A percentile compares a stretch with the other conserved stretches of the same genome.
Conservation (phyloP, 805 yeast species). For the Wickerhamiella occidentalis region DNA sequence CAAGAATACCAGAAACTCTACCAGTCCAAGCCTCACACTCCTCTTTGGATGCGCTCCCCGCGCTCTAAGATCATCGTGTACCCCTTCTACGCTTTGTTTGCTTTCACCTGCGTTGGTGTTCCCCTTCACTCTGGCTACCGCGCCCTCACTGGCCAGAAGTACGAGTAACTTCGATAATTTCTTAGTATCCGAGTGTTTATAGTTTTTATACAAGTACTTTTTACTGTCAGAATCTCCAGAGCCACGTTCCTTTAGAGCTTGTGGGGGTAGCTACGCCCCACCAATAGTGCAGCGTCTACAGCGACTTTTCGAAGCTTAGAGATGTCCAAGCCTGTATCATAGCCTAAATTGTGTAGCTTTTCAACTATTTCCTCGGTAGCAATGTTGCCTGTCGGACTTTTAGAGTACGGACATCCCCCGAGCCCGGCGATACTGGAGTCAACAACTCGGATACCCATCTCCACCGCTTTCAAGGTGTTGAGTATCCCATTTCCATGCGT, state of each 20-base stretch:
- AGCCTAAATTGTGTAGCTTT: slow-evolving; percentile 24
- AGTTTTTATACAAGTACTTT: neutral
- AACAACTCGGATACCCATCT: slow-evolving; percentile 24
- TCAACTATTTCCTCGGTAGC: slow-evolving; percentile 28
- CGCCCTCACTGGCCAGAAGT: slow-evolving; percentile 57
- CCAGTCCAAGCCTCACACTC: slow-evolving; percentile 27
- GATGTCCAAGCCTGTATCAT: slow-evolving; percentile 24
- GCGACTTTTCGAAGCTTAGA: slow-evolving; percentile 21
- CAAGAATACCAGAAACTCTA: slow-evolving; percentile 29
- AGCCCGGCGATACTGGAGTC: slow-evolving; percentile 27
- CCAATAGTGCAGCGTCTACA: slow-evolving; percentile 21
- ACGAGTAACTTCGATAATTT: slow-evolving; percentile 15
- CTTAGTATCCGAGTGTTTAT: neutral
- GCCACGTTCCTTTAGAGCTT: neutral
- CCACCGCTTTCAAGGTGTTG: slow-evolving; percentile 25
- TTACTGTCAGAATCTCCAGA: neutral
- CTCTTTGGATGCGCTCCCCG: slow-evolving; percentile 39
- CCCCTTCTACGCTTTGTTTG: slow-evolving; percentile 68
- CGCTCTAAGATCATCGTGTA: slow-evolving; percentile 58
- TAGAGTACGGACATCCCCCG: slow-evolving; percentile 29
- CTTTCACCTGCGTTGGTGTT: slow-evolving; percentile 47
- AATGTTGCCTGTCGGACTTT: slow-evolving; percentile 28
- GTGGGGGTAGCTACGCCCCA: slow-evolving; percentile 14
- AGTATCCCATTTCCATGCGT: slow-evolving; percentile 29
- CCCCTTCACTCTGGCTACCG: slow-evolving; percentile 61